phyloP scores from a whole-genome alignment of 177 flowering plant species.

The Vitis hybrid region DNA sequence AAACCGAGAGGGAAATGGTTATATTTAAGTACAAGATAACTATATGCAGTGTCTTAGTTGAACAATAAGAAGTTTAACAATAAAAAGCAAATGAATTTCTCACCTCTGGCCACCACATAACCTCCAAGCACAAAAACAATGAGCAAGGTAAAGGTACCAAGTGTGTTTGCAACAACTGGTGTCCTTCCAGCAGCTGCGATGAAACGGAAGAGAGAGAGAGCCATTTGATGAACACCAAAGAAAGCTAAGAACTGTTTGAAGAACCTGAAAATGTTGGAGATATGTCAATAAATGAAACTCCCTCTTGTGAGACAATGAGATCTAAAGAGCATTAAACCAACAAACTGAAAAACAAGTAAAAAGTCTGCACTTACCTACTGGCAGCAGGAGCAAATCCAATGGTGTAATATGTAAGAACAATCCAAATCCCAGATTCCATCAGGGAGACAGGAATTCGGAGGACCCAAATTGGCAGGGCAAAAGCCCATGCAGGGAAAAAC shows the following conservation, averaged over 20 bases:
- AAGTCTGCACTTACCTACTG: constrained; percentile 28
- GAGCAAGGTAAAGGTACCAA: constrained; percentile 24
- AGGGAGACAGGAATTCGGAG: constrained; percentile 54
- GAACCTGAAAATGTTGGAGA: constrained; percentile 17
- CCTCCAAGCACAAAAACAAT: constrained; percentile 30
- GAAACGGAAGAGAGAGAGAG: constrained; percentile 33
- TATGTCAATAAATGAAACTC: background rate
- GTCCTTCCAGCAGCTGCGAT: constrained; percentile 31
- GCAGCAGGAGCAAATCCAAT: constrained; percentile 62
- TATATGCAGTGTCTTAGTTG: no score
- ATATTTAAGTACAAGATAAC: no score
- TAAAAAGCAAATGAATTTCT: background rate
- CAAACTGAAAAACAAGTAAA: background rate
- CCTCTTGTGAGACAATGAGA: background rate
- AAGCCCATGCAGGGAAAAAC: constrained; percentile 72
- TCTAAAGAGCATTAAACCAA: background rate
- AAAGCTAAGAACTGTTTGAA: constrained; percentile 26
- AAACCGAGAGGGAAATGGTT: background rate
- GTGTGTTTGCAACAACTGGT: constrained; percentile 26
- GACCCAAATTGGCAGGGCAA: constrained; percentile 56
- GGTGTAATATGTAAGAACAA: constrained; percentile 56
- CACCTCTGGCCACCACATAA: constrained; percentile 31
- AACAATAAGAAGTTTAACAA: background rate
- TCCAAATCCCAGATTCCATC: constrained; percentile 60
- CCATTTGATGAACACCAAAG: constrained; percentile 30